These are phyloP conservation scores for Phlebopus sp. DNA, from an alignment of 1,284 basidiomycete species.

Conservation along the genomic window DNA sequence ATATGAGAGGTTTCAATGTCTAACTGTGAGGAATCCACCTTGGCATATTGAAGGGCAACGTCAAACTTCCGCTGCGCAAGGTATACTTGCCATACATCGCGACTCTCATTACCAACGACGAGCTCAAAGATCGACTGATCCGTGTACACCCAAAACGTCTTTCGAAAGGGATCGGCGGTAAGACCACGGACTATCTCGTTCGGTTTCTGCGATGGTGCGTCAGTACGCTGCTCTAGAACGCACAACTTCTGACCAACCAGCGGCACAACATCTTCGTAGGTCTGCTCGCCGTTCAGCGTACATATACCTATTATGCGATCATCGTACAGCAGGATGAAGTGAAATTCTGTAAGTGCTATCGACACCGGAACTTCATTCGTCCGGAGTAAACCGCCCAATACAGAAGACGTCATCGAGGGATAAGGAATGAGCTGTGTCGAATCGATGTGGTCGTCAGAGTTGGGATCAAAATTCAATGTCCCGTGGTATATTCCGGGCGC, in stretches of 20 bases:
- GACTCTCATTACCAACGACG: conserved; percentile 82
- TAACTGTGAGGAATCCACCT: conserved; percentile 47
- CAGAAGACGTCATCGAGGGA: conserved; percentile 39
- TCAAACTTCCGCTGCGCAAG: conserved; percentile 79
- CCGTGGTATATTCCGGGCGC: conserved; percentile 87
- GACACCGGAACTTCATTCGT: conserved; percentile 57
- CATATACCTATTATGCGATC: conserved; percentile 81
- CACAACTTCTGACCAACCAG: conserved; percentile 51
- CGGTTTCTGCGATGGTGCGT: conserved; percentile 50
- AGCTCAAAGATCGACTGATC: conserved; percentile 90
- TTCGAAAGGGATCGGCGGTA: conserved; percentile 79
- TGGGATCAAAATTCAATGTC: conserved; percentile 61
- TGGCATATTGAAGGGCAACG: conserved; percentile 76
- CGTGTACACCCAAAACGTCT: conserved; percentile 95
- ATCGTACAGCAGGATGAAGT: conserved; percentile 84
- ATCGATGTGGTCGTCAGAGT: conserved; percentile 77
- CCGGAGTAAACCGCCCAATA: conserved; percentile 23
- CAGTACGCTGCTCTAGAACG: conserved; percentile 2
- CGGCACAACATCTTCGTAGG: conserved; percentile 83
- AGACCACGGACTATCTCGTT: conserved; percentile 73
- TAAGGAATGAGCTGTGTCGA: conserved; percentile 70
- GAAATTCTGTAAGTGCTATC: conserved; percentile 87
- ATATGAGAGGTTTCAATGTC: neutral
- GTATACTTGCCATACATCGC: conserved; percentile 94
- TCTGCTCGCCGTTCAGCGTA: conserved; percentile 76